phyloP scores from a whole-genome alignment of 345 rosid genomes.

The Eucalyptus sp. region DNA sequence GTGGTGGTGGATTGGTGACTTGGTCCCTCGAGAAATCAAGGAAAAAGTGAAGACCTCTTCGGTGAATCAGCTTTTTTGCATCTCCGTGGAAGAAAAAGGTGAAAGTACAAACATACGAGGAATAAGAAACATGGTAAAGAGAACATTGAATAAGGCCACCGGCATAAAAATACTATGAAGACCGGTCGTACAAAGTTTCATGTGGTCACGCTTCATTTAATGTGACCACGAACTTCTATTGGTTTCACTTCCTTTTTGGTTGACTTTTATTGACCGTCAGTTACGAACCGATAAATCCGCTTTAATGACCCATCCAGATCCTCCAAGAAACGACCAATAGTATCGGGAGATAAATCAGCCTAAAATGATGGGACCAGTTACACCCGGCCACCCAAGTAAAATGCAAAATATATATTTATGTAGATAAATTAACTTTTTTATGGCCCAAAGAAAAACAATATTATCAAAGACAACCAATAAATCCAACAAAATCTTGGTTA shows the following conservation, averaged over 20 bases:
- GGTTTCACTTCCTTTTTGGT: not conserved
- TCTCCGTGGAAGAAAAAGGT: not conserved
- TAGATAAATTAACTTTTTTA: not conserved
- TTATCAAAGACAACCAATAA: not conserved
- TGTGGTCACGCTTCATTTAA: not conserved
- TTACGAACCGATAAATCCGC: not conserved
- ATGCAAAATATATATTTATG: not conserved
- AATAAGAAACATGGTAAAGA: not conserved
- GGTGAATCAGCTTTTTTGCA: not conserved
- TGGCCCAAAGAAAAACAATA: not conserved
- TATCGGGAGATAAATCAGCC: not conserved
- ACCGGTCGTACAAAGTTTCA: not conserved
- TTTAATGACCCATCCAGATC: not conserved
- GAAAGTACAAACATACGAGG: not conserved
- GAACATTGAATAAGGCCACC: not conserved
- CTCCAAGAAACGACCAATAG: not conserved
- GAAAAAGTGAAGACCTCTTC: not conserved
- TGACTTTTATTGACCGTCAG: not conserved
- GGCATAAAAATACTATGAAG: not conserved
- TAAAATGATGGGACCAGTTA: not conserved
- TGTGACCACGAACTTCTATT: not conserved
- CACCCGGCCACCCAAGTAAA: not conserved
- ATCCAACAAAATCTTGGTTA: not conserved
- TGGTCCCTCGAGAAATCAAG: not conserved
- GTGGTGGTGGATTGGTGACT: not conserved